Base-by-base conservation (phyloP, 371 early-diverging fungal species). In the Mucor velutinosus region DNA sequence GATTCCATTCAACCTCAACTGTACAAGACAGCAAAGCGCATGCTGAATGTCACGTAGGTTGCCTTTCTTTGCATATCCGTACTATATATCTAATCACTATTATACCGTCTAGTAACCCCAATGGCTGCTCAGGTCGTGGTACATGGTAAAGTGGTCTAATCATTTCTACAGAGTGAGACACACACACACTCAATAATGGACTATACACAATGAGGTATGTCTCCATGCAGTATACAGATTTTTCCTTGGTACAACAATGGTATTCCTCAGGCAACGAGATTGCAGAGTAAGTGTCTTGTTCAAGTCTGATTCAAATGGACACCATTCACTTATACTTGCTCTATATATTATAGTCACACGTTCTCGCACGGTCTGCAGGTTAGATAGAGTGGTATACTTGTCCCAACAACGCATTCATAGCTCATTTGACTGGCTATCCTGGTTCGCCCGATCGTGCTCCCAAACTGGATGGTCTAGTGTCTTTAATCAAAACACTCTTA, bases 231-330 rank as follows among this genome's bases (percentile, higher is more conserved):
- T 90, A 90, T 65, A 86, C 89, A 0, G 89, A 92, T 62, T 90
- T 82, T 63, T 78, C 86, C 4, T 68, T 89, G 43, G 84, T 89
- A 27, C 86, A 89, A 37, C 84, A 89, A 62, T 90, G 89, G 89
- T 90, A 90, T 64, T 87, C 89, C 19, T 78, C 80, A 7, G 91
- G 91, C 17, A 80, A 91, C 65, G 92, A 92, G 65, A 77, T 90
- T 15, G 83, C 83, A 51, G 83, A 83, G 83, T 83, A 80, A 74
- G 79, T 71, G 41, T 4, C 21, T 23, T 1, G 1, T 51, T 47
- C 21, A 19, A 12, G 39, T 39, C 39, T 39, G 7, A 43, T 2
- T 3, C 4, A 15, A 43, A 15, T 12, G 4, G 6, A 30, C 30
- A 30, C 4, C 30, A 30, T 6, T 30, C 35, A 10, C 35, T 35